Evolutionary conservation across 176 grass and related monocot species (phyloP), one percentile per base, ranked within the genome.

Genomic region (Carex kokanica): DNA sequence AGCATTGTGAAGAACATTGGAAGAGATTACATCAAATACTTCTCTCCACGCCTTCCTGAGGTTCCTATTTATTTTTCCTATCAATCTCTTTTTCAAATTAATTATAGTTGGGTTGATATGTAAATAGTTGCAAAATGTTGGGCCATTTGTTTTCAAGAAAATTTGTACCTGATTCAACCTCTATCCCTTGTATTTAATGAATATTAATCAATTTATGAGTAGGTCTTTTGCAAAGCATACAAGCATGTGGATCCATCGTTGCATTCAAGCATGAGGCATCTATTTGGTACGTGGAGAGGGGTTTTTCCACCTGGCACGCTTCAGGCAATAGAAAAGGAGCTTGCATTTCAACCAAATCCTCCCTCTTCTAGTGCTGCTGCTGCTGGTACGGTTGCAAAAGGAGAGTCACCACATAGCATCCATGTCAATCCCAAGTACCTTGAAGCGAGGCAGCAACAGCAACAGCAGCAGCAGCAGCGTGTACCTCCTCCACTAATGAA

Each of bases 1-100:
- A 99, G 97, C 86, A 95, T 99, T 86, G 97, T 99, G 55, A 99
- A 99, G 85, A 99, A 99, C 87, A 95, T 99, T 17, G 97, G 93
- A 85, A 93, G 92, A 89, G 93, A 96, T 85, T 99, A 99, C 78
- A 85, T 92, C 55, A 99, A 92, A 83, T 88, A 95, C 91, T 99
- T 99, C 90, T 86, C 97, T 81, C 59, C 85, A 78, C 91, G 85
- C 62, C 78, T 99, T 84, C 91, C 93, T 70, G 93, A 99, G 91
- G 97, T 96, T 84, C 79, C 82, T 21, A 36, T 84, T 56, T 83
- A 49, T 71, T 60, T 29, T 16, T 84, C 68, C 29, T 38, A 25
- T 18, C 38, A 13, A 8, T 27, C 68, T 36, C 43, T 43, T 14
- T 61, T 25, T 81, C 29, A 63, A 60, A 59, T 57, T 84, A 68